Conservation (phyloP, 2,329 filamentous ascomycete species). For the Neophaeococcomyces mojaviensis region DNA sequence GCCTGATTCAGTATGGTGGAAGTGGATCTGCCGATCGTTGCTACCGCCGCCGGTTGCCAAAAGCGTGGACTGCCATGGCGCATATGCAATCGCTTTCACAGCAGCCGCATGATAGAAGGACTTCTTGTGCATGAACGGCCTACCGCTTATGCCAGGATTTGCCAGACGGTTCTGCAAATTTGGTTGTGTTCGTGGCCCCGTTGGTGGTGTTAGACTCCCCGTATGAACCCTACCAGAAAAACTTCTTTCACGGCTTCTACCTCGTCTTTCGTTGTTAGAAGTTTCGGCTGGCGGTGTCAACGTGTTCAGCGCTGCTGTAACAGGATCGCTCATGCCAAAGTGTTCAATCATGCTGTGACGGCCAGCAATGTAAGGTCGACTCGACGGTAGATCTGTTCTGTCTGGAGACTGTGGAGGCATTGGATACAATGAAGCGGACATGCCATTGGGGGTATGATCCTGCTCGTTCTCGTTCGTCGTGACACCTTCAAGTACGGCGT, state of each 20-base stretch:
- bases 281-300: conserved; percentile 6
- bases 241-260: neutral
- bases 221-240: neutral
- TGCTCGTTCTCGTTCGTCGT: neutral
- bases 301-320: neutral
- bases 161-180: conserved; percentile 16
- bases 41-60: conserved; percentile 87
- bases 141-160: conserved; percentile 15
- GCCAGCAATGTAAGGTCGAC: neutral
- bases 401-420: conserved; percentile 7
- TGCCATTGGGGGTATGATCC: neutral
- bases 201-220: neutral
- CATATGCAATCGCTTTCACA: conserved; percentile 94
- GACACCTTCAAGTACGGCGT: conserved; percentile 43
- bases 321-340: neutral
- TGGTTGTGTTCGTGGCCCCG: neutral
- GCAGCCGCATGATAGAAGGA: conserved; percentile 75
- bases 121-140: conserved; percentile 52
- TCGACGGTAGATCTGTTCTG: neutral
- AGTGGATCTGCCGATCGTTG: conserved; percentile 92
- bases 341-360: neutral
- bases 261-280: neutral
- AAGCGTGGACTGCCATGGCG: conserved; percentile 82
- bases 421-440: neutral
- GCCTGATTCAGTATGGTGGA: conserved; percentile 81